Evolutionary conservation across 441 rosid species (phyloP), one percentile per base, ranked within the genome.

Genomic region (Pelargonium cotyledonis): DNA sequence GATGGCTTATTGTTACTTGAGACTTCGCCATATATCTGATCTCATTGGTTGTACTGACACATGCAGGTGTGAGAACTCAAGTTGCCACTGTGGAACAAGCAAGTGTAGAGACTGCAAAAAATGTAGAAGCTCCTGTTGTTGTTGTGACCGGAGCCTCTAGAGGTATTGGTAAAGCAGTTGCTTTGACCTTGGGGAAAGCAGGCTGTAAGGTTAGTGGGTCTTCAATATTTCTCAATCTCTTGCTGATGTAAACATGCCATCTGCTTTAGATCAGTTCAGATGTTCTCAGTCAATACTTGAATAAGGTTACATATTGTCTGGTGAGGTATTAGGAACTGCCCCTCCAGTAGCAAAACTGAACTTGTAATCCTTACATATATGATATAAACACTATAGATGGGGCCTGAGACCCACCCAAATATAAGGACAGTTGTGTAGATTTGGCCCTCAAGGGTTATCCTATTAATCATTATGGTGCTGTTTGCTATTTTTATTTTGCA

Each of bases 111-210:
- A 78, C 78, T 49, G 79, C 75, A 57, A 75, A 66, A 63, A 83
- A 81, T 68, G 86, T 85, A 70, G 95, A 91, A 75, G 79, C 96
- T 47, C 97, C 97, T 0, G 97, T 90, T 14, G 99, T 81, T 40
- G 68, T 94, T 44, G 90, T 94, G 53, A 90, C 96, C 2, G 99
- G 98, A 79, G 99, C 98, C 46, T 95, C 99, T 35, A 86, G 98
- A 80, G 99, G 99, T 69, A 95, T 95, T 74, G 95, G 99, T 44
- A 95, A 74, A 84, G 92, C 97, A 41, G 77, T 95, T 79, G 99
- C 99, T 18, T 76, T 90, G 70, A 72, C 94, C 51, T 65, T 95
- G 78, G 97, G 98, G 15, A 95, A 89, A 85, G 85, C 90, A 1
- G 96, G 98, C 19, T 92, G 96, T 69, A 95, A 95, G 97, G 99